phyloP scores from a whole-genome alignment of 192 early-diverging fungal genomes.

The Coemansia umbellata region DNA sequence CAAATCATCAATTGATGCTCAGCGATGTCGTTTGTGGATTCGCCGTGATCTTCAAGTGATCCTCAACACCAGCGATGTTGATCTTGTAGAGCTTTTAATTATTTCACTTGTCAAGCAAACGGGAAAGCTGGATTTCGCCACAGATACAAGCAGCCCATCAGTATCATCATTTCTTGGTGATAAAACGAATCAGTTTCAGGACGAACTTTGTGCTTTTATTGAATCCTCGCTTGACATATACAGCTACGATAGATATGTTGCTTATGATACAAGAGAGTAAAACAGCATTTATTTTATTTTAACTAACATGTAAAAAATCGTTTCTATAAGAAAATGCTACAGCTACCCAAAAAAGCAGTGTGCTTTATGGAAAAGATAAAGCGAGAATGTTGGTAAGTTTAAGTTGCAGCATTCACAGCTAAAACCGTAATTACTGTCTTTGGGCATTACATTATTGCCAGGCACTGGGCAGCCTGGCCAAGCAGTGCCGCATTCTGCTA shows the following conservation, averaged over 20 bases:
- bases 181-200: conserved; percentile 10
- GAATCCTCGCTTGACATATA: conserved; percentile 27
- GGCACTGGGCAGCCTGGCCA: no score
- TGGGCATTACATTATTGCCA: no score
- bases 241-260: conserved; percentile 27
- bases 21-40: conserved; percentile 27
- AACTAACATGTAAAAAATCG: neutral
- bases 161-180: conserved; percentile 1
- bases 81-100: conserved; percentile 16
- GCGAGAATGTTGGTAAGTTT: neutral
- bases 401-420: conserved; percentile 12
- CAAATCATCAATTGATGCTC: neutral
- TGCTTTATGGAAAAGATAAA: conserved; percentile 7
- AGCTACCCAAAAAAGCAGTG: conserved; percentile 4
- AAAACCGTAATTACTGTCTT: no score
- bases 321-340: neutral
- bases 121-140: neutral
- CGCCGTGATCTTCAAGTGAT: conserved; percentile 21
- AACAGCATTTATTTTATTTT: neutral
- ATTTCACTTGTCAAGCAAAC: conserved; percentile 3
- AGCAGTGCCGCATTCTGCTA: no score
- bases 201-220: conserved; percentile 23
- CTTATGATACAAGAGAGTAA: conserved; percentile 14
- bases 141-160: neutral
- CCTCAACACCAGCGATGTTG: conserved; percentile 7